Base-by-base conservation (phyloP, 2,329 filamentous ascomycete species). In the Fusarium graminum region DNA sequence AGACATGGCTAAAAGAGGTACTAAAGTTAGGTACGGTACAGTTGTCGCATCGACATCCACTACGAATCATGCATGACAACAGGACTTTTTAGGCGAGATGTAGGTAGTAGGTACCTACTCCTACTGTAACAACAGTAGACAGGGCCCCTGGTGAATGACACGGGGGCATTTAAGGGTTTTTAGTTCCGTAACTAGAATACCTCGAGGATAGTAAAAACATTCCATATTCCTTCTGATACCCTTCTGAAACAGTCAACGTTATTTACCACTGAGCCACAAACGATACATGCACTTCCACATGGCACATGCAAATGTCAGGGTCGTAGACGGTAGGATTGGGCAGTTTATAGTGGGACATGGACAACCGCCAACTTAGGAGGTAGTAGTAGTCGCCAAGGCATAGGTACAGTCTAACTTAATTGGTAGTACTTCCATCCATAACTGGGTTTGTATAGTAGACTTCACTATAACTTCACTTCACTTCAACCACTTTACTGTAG, bases 251-350 rank as follows among this genome's bases (percentile, higher is more conserved):
- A 60, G 47, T 42, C 40, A 39, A 36, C 32, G 32, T 36, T 36
- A 36, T 36, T 34, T 52, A 59, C 45, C 29, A 40, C 43, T 50
- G 38, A 65, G 39, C 45, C 60, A 46, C 39, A 32, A 29, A 36
- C 34, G 39, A 60, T 22, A 22, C 22, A 22, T 22, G 30, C 32
- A 53, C 40, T 32, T 50, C 57, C 58, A 60, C 58, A 60, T 61
- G 54, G 54, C 63, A 52, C 49, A 64, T 65, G 59, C 42, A 60
- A 61, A 67, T 60, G 64, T 51, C 54, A 67, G 64, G 64, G 59
- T 41, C 50, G 26, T 26, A 60, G 46, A 40, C 28, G 52, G 47
- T 29, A n/a, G 64, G 62, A 65, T 65, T 65, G 60, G 60, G 19
- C 40, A 7, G 36, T 40, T 28, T 44, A 30, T 26, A 61, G 54